Conservation (phyloP, 106 monocot species). For the Posidonia australis region DNA sequence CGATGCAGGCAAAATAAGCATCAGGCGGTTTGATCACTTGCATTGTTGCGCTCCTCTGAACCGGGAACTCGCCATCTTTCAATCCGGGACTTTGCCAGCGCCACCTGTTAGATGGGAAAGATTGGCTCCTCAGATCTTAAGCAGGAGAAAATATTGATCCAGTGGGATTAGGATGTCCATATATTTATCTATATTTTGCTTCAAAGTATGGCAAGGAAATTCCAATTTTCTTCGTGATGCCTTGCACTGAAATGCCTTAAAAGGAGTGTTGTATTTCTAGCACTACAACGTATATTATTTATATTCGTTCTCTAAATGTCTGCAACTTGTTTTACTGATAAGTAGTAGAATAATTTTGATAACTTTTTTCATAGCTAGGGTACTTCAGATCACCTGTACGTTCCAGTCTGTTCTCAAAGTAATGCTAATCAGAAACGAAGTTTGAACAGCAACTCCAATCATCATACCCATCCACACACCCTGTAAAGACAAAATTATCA, state of each 20-base stretch:
- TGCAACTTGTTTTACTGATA: too few relatives aligned
- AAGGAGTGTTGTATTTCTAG: too few relatives aligned
- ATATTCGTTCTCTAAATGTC: too few relatives aligned
- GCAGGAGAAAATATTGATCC: too few relatives aligned
- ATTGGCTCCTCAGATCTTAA: too few relatives aligned
- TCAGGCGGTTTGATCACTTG: neutral
- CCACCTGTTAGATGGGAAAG: neutral
- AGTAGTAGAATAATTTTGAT: neutral
- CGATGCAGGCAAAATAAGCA: neutral
- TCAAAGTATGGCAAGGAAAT: too few relatives aligned
- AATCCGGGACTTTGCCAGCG: neutral
- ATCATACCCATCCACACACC: constrained; percentile 85
- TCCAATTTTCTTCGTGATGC: too few relatives aligned
- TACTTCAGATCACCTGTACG: constrained; percentile 37
- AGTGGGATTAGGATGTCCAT: too few relatives aligned
- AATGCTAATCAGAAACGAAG: constrained; percentile 40
- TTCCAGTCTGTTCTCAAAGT: constrained; percentile 78
- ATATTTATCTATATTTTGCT: too few relatives aligned
- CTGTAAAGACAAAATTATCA: too few relatives aligned
- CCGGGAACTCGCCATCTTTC: neutral
- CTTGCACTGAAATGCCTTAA: too few relatives aligned
- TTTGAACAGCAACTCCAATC: constrained; percentile 59
- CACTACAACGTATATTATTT: too few relatives aligned
- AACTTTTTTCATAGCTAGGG: neutral
- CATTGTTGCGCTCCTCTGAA: neutral